Base-by-base conservation (phyloP, 306 rosid genomes). In the Dryas drummondii region DNA sequence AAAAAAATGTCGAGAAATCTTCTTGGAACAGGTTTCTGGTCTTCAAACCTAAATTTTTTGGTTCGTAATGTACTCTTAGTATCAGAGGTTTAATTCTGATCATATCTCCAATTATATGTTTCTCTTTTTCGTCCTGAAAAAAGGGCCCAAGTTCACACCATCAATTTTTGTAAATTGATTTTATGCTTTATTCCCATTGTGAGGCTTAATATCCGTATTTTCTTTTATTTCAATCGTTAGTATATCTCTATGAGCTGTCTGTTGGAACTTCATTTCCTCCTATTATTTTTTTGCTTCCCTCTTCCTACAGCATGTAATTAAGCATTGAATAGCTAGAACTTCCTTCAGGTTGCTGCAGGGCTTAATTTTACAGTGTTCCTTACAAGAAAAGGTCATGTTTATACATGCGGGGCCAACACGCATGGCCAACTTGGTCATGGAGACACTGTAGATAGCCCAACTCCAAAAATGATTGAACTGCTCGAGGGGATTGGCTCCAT, bases 341-440 rank as follows among this genome's bases (percentile, higher is more conserved):
- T 78, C 63, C 80, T 71, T 73, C 83, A 94, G 98, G 97, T 94
- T 84, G 87, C 94, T 68, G 84, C 92, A 50, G 98, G 98, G 76
- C 94, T 87, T 58, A 91, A 94, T 85, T 90, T 88, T 81, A 90
- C 98, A 3, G 97, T 84, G 80, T 90, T 94, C 70, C 91, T 94
- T 78, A 83, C 97, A 63, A 83, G 89, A 78, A 79, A 88, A 86
- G 97, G 97, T 60, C 89, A 83, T 59, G 91, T 94, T 53, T 91
- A 90, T 77, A 87, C 98, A 12, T 94, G 97, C 19, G 98, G 98
- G 68, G 74, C 79, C 76, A 94, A 94, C 86, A 73, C 91, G 4
- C 91, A 83, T 44, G 98, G 98, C 66, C 98, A 94, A 83, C 97
- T 94, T 55, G 97, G 98, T 80, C 96, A 91, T 48, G 91, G 96